Conservation (phyloP, 768 basidiomycete species). For the Postia placenta region DNA sequence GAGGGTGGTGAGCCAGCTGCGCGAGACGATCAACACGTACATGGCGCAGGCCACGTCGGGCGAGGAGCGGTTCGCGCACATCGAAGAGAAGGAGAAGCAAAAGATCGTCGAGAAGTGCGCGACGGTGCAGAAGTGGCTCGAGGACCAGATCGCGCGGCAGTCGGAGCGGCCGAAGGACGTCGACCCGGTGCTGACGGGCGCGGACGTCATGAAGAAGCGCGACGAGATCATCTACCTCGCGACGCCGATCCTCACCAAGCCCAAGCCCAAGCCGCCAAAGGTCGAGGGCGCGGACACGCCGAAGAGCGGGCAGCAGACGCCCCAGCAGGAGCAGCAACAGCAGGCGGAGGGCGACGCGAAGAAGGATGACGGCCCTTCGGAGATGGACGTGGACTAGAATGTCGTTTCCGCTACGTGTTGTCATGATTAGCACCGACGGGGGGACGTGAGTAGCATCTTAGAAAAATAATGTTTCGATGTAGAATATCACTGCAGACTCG, state of each 20-base stretch:
- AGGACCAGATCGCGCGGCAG: constrained; percentile 86
- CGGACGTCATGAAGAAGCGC: constrained; percentile 83
- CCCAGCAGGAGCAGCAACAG: constrained; percentile 28
- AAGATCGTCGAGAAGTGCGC: constrained; percentile 84
- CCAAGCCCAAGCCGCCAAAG: constrained; percentile 83
- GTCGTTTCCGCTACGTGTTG: background rate
- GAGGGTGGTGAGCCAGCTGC: constrained; percentile 62
- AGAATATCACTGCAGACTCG: constrained; percentile 1
- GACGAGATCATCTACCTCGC: constrained; percentile 91
- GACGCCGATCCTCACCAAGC: constrained; percentile 84
- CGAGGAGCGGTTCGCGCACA: constrained; percentile 87
- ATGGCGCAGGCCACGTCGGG: constrained; percentile 72
- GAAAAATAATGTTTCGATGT: constrained; percentile 5
- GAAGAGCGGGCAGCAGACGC: constrained; percentile 53
- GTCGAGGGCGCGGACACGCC: constrained; percentile 69
- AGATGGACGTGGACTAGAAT: constrained; percentile 81
- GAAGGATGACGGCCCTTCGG: constrained; percentile 46
- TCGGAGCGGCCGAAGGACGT: constrained; percentile 85
- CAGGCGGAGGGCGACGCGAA: constrained; percentile 16
- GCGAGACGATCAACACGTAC: constrained; percentile 87
- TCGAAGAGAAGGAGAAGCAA: constrained; percentile 85
- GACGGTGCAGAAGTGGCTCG: constrained; percentile 90
- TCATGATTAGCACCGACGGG: no score
- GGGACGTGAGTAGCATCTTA: constrained; percentile 3
- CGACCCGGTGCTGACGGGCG: constrained; percentile 74